phyloP scores from a whole-genome alignment of 768 basidiomycete genomes.

The Kwoniella sp. region DNA sequence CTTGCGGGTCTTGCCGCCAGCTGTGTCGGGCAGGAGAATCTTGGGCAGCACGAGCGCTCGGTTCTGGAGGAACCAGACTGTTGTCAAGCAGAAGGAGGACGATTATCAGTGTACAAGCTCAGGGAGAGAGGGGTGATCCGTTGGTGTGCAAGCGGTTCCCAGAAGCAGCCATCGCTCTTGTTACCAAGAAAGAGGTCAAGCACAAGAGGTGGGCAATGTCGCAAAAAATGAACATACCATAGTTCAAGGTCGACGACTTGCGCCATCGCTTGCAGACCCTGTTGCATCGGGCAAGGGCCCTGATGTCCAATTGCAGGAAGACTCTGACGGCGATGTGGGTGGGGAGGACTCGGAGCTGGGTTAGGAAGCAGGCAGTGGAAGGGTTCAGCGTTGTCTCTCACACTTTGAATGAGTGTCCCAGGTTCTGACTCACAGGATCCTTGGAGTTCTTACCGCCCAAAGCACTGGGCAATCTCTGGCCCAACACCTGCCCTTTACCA shows the following conservation, averaged over 20 bases:
- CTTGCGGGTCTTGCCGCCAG: constrained; percentile 38
- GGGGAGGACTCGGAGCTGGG: constrained; percentile 61
- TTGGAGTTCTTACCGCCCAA: constrained; percentile 31
- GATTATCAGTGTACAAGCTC: constrained; percentile 3
- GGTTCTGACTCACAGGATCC: constrained; percentile 55
- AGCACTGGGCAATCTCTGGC: constrained; percentile 26
- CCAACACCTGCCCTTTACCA: constrained; percentile 28
- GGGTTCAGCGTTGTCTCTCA: no score
- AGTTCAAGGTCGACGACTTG: constrained; percentile 86
- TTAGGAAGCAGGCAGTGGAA: neutral
- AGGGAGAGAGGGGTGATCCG: neutral
- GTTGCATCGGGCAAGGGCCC: constrained; percentile 74
- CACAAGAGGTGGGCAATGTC: no score
- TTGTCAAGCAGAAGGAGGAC: neutral
- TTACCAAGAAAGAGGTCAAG: no score
- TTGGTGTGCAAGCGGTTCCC: no score
- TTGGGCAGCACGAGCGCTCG: constrained; percentile 84
- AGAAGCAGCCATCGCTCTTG: neutral
- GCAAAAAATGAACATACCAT: constrained; percentile 67
- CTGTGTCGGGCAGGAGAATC: constrained; percentile 65
- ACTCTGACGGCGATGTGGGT: constrained; percentile 80
- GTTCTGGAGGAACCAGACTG: constrained; percentile 94
- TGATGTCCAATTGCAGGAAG: constrained; percentile 66
- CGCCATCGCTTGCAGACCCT: constrained; percentile 84
- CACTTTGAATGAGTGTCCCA: neutral